A percentile compares a stretch with the other conserved stretches of the same genome.
Conservation (phyloP, 2,329 filamentous ascomycete genomes). For the Diaporthe citriasiana region DNA sequence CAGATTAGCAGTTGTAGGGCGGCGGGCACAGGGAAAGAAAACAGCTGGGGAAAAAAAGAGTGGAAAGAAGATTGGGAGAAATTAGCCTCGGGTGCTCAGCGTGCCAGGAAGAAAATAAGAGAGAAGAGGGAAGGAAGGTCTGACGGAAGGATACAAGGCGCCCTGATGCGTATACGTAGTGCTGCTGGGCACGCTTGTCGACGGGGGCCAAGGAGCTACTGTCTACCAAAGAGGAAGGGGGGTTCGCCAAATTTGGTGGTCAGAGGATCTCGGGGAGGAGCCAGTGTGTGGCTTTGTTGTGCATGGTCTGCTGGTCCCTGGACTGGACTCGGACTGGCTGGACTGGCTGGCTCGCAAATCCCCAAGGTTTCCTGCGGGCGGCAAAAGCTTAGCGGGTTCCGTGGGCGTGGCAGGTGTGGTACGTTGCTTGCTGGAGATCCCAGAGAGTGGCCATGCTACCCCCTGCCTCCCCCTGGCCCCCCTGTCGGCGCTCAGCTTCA, state of each 20-base stretch:
- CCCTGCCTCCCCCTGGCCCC: neutral
- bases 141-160: neutral
- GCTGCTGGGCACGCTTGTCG: neutral
- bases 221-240: neutral
- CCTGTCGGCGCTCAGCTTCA: conserved; percentile 8
- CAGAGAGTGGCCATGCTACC: conserved; percentile 9
- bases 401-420: conserved; percentile 24
- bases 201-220: conserved; percentile 4
- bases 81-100: conserved; percentile 9
- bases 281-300: neutral
- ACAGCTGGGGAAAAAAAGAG: conserved; percentile 22
- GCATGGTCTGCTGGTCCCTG: too few species aligned
- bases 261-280: conserved; percentile 31
- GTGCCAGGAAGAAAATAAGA: neutral
- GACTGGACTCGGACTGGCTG: neutral
- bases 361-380: conserved; percentile 1
- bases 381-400: conserved; percentile 29
- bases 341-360: neutral
- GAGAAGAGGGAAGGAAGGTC: neutral
- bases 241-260: conserved; percentile 7
- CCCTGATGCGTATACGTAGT: neutral
- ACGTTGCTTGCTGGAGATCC: conserved; percentile 28
- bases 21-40: conserved; percentile 4
- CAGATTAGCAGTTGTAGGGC: neutral
- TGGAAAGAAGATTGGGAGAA: conserved; percentile 31